Evolutionary conservation across 495 filamentous ascomycete species (phyloP).

Genomic region (Tuber aestivum): DNA sequence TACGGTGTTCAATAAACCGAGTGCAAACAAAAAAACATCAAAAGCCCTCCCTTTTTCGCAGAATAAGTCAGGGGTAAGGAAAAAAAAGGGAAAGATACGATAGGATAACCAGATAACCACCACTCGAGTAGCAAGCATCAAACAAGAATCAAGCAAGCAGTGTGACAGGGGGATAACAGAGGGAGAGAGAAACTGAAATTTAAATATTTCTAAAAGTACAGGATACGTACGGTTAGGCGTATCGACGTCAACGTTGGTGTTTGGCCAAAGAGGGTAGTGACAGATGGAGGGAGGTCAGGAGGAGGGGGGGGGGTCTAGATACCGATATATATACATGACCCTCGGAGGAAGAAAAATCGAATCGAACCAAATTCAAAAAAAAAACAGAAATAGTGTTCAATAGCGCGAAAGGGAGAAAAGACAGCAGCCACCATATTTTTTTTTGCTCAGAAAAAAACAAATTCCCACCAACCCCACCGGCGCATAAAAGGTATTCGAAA

Average conservation of each 20-base stretch:
- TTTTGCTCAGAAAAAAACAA: neutral
- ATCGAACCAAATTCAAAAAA: neutral
- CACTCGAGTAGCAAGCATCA: neutral
- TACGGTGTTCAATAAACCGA: neutral
- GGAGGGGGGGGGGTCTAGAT: neutral
- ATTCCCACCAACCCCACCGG: neutral
- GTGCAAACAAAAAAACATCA: neutral
- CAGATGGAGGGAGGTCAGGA: neutral
- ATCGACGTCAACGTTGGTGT: neutral
- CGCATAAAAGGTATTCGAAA: neutral
- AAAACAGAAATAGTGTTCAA: neutral
- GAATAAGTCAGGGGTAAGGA: neutral
- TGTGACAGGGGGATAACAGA: neutral
- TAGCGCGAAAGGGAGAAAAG: neutral
- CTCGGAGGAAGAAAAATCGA: neutral
- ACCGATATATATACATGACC: neutral
- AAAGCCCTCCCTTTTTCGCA: neutral
- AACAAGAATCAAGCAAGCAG: neutral
- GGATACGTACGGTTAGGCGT: neutral
- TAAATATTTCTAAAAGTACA: neutral
- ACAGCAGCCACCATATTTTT: conserved; percentile 1
- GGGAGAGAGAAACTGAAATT: neutral
- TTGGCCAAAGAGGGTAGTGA: neutral
- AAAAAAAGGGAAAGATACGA: neutral
- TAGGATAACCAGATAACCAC: neutral